Conservation (phyloP, 2,329 filamentous ascomycete species). For the Phialemoniopsis sp. region DNA sequence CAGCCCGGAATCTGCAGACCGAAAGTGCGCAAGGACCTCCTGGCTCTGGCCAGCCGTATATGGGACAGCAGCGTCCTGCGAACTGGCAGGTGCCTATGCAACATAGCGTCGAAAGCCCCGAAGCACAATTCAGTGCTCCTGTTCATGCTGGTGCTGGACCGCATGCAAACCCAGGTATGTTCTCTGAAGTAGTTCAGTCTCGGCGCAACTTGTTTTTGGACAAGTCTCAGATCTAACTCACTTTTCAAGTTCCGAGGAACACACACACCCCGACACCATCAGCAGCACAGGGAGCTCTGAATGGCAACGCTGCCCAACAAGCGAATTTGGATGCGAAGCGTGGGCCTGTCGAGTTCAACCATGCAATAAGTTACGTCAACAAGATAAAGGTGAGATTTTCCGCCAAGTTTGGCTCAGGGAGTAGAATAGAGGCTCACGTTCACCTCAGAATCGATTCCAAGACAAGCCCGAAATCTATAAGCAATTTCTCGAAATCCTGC, state of each 20-base stretch:
- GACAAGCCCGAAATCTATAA: constrained; percentile 98
- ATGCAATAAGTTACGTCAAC: constrained; percentile 98
- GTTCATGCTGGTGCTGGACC: constrained; percentile 40
- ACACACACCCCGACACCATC: constrained; percentile 57
- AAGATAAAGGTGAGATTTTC: constrained; percentile 82
- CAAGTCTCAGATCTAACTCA: constrained; percentile 4
- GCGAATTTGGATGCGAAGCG: constrained; percentile 69
- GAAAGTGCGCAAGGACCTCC: constrained; percentile 34
- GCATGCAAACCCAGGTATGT: no score
- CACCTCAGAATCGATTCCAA: constrained; percentile 82
- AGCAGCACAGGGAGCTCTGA: constrained; percentile 47
- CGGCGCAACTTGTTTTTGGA: no score
- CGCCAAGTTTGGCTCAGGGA: neutral
- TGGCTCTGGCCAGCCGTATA: constrained; percentile 35
- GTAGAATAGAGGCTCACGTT: neutral
- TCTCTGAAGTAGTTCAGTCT: no score
- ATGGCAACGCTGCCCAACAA: constrained; percentile 55
- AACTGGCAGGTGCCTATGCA: constrained; percentile 54
- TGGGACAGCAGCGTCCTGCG: constrained; percentile 37
- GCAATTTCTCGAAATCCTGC: constrained; percentile 95
- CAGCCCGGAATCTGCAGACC: constrained; percentile 41
- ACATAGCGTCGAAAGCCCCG: constrained; percentile 59
- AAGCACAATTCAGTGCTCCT: constrained; percentile 57
- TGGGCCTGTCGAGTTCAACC: constrained; percentile 96
- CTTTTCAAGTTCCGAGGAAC: constrained; percentile 43